Evolutionary conservation across 768 basidiomycete species (phyloP).

Genomic region (Tylopilus sp.): DNA sequence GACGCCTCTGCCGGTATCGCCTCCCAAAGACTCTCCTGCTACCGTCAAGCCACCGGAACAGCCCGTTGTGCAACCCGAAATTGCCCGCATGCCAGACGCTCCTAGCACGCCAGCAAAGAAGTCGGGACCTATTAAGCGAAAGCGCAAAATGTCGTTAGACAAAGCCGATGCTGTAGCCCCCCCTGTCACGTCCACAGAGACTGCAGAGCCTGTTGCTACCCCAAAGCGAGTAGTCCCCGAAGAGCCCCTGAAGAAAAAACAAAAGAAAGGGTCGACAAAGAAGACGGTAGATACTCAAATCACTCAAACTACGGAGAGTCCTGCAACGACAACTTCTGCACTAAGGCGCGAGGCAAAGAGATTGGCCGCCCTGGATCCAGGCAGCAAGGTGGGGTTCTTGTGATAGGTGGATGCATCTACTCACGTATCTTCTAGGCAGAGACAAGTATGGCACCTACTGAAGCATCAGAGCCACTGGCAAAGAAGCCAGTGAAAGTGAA

Average conservation of each 20-base stretch:
- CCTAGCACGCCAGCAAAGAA: neutral
- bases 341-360: slow-evolving; percentile 8
- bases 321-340: slow-evolving; percentile 8
- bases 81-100: neutral
- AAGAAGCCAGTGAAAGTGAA: slow-evolving; percentile 11
- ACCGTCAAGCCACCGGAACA: neutral
- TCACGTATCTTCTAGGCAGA: slow-evolving; percentile 11
- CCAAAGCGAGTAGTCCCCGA: neutral
- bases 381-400: slow-evolving; percentile 11
- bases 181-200: neutral
- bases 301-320: neutral
- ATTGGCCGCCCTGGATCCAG: neutral
- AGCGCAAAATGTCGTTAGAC: slow-evolving; percentile 24
- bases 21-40: neutral
- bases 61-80: neutral
- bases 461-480: neutral
- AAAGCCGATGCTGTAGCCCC: neutral
- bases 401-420: neutral
- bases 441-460: neutral
- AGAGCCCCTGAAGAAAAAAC: slow-evolving; percentile 20
- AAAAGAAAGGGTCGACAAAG: slow-evolving; percentile 4
- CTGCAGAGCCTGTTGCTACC: neutral
- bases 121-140: slow-evolving; percentile 17
- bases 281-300: neutral
- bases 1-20: neutral